Conservation (phyloP, 2,329 filamentous ascomycete species). For the Cladosporium sp. region DNA sequence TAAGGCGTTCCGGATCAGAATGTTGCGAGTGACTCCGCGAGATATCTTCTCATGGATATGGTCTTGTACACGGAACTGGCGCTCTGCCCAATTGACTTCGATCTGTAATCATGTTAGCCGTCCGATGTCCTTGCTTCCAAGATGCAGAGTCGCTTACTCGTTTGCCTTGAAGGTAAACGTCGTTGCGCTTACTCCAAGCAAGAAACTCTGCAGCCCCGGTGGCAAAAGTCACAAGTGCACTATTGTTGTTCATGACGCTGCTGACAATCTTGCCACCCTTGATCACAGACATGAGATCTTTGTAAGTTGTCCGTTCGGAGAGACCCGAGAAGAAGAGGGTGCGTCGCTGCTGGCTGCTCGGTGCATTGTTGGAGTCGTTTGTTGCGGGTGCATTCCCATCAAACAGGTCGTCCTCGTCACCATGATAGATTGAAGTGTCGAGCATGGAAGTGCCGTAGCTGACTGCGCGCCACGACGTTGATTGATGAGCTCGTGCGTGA, state of each 20-base stretch:
- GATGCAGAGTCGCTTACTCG: slow-evolving; percentile 46
- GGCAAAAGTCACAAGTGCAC: slow-evolving; percentile 67
- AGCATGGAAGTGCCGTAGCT: background rate
- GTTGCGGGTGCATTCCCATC: slow-evolving; percentile 16
- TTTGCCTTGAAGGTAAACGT: slow-evolving; percentile 65
- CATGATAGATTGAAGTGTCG: background rate
- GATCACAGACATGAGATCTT: slow-evolving; percentile 61
- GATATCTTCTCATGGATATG: slow-evolving; percentile 63
- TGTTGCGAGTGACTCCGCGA: slow-evolving; percentile 67
- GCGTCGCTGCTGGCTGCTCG: slow-evolving; percentile 32
- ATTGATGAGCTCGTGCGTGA: background rate
- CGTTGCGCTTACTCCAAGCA: slow-evolving; percentile 59
- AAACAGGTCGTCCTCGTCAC: slow-evolving; percentile 21
- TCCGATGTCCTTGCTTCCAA: background rate
- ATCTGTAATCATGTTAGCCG: slow-evolving; percentile 47
- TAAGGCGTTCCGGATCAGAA: slow-evolving; percentile 60
- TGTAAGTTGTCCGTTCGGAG: slow-evolving; percentile 57
- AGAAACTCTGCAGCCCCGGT: slow-evolving; percentile 61
- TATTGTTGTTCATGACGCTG: slow-evolving; percentile 61
- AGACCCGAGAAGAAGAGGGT: slow-evolving; percentile 63
- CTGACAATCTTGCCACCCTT: slow-evolving; percentile 69
- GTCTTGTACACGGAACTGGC: slow-evolving; percentile 62
- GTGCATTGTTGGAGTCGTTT: background rate
- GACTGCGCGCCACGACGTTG: slow-evolving; percentile 1
- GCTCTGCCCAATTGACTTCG: slow-evolving; percentile 64